These are phyloP conservation scores for Ophiosphaerella narmari DNA, from an alignment of 2,329 filamentous ascomycete species.

Conservation along the genomic window DNA sequence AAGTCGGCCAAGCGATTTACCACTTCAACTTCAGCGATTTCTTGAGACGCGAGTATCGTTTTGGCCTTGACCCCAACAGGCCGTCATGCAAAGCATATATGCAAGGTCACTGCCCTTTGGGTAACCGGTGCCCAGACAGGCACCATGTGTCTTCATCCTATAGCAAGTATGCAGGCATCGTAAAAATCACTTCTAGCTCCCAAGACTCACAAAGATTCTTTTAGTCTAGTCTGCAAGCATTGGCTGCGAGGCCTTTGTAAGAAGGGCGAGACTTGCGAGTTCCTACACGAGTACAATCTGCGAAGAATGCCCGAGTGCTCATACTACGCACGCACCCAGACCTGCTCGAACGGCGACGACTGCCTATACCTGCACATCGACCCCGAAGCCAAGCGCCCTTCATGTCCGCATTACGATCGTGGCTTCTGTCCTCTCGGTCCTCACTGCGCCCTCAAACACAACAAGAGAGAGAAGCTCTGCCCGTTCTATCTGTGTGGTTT, in stretches of 20 bases:
- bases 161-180: slow-evolving; percentile 58
- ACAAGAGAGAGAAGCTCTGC: slow-evolving; percentile 75
- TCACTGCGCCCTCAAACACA: slow-evolving; percentile 84
- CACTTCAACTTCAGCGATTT: slow-evolving; percentile 86
- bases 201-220: slow-evolving; percentile 9
- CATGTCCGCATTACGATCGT: slow-evolving; percentile 82
- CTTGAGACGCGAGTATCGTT: slow-evolving; percentile 79
- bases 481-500: slow-evolving; percentile 90
- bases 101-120: slow-evolving; percentile 84
- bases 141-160: slow-evolving; percentile 68
- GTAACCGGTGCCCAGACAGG: slow-evolving; percentile 81
- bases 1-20: slow-evolving; percentile 52
- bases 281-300: slow-evolving; percentile 97
- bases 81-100: slow-evolving; percentile 86
- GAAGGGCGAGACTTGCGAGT: slow-evolving; percentile 96
- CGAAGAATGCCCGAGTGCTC: slow-evolving; percentile 98
- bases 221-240: slow-evolving; percentile 90
- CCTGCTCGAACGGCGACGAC: slow-evolving; percentile 96
- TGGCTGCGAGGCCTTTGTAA: slow-evolving; percentile 97
- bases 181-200: neutral
- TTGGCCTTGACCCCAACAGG: slow-evolving; percentile 70
- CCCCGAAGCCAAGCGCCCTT: slow-evolving; percentile 68
- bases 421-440: slow-evolving; percentile 94
- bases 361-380: slow-evolving; percentile 92
- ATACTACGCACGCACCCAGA: slow-evolving; percentile 90